A percentile compares a stretch with the other conserved stretches of the same genome.
phyloP scores from a whole-genome alignment of 2,329 filamentous ascomycete species.

The Dactylonectria macrodidyma region DNA sequence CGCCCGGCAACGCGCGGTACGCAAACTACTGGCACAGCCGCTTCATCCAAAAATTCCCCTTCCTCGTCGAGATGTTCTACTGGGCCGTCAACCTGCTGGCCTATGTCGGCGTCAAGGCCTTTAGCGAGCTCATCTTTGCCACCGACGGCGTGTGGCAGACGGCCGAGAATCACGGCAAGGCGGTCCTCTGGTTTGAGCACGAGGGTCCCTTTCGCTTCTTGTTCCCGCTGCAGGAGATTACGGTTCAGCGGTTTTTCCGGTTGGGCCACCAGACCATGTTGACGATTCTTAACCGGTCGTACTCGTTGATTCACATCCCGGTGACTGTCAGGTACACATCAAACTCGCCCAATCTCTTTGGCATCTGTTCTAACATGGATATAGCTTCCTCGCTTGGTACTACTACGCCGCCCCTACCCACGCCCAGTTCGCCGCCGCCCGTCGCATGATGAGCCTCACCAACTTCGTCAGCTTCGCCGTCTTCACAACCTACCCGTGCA shows the following conservation, averaged over 20 bases:
- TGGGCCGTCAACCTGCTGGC: slow-evolving; percentile 77
- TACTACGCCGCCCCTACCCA: slow-evolving; percentile 68
- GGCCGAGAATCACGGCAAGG: slow-evolving; percentile 68
- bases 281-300: slow-evolving; percentile 70
- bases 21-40: slow-evolving; percentile 72
- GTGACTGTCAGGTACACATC: slow-evolving; percentile 67
- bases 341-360: slow-evolving; percentile 30
- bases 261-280: slow-evolving; percentile 66
- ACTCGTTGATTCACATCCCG: slow-evolving; percentile 73
- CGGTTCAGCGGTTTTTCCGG: slow-evolving; percentile 71
- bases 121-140: slow-evolving; percentile 52
- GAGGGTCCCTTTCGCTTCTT: slow-evolving; percentile 64
- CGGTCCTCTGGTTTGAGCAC: slow-evolving; percentile 69
- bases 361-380: neutral
- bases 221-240: slow-evolving; percentile 66
- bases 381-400: slow-evolving; percentile 74
- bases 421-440: slow-evolving; percentile 54
- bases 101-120: slow-evolving; percentile 59
- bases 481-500: slow-evolving; percentile 70
- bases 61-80: slow-evolving; percentile 82
- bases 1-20: slow-evolving; percentile 74
- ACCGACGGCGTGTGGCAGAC: slow-evolving; percentile 66
- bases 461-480: slow-evolving; percentile 69
- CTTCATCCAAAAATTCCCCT: slow-evolving; percentile 76
- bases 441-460: slow-evolving; percentile 64